Evolutionary conservation across 2,329 filamentous ascomycete genomes (phyloP).

Genomic region (Calonectria leucothoes): DNA sequence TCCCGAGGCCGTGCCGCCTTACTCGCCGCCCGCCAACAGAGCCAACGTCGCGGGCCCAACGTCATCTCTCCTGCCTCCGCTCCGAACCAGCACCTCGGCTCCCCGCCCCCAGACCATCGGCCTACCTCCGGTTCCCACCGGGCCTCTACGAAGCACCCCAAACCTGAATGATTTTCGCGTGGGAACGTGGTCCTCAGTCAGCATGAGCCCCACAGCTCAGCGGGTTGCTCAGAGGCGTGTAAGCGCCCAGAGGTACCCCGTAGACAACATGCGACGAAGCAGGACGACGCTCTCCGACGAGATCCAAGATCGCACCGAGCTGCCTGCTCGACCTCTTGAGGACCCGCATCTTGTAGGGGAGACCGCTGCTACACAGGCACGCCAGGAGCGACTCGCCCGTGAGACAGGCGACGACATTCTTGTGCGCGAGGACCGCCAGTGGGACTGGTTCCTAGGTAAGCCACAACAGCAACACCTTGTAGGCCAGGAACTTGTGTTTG

Average conservation of each 20-base stretch:
- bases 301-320: constrained; percentile 25
- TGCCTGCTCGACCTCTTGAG: constrained; percentile 64
- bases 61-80: constrained; percentile 33
- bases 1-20: constrained; percentile 61
- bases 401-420: constrained; percentile 67
- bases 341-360: constrained; percentile 77
- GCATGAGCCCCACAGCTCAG: constrained; percentile 65
- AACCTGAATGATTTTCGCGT: constrained; percentile 66
- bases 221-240: constrained; percentile 73
- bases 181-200: constrained; percentile 70
- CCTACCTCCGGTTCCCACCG: constrained; percentile 62
- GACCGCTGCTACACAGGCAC: constrained; percentile 68
- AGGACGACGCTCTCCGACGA: constrained; percentile 31
- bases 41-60: constrained; percentile 26
- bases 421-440: constrained; percentile 66
- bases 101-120: constrained; percentile 53
- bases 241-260: constrained; percentile 54
- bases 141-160: constrained; percentile 51
- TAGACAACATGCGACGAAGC: constrained; percentile 40
- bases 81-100: constrained; percentile 39
- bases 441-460: constrained; percentile 71
- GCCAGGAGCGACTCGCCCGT: constrained; percentile 66
- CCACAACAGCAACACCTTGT: constrained; percentile 29
- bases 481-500: neutral
- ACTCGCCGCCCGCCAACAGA: constrained; percentile 53